Base-by-base conservation (phyloP, 768 basidiomycete species). In the Leccinum aurantiacum region DNA sequence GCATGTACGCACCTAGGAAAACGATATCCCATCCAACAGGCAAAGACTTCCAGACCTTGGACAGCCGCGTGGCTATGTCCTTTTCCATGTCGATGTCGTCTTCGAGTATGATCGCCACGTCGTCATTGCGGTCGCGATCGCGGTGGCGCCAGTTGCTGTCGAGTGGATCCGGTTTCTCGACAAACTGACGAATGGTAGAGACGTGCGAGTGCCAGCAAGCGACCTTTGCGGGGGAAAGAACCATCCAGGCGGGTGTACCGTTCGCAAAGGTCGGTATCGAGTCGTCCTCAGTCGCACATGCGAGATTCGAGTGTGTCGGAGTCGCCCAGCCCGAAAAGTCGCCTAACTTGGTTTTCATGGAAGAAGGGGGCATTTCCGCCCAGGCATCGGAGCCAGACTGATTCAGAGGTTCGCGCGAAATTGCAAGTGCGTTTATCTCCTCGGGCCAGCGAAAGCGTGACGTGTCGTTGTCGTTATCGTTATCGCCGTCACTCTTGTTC, bases 81-180 rank as follows among this genome's bases (percentile, higher is more conserved):
- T 71, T 76, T 73, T 92, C 90, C 83, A 91, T 86, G 67, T 92
- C 88, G 10, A 92, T 75, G 62, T 92, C 91, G 67, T 91, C 91
- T 71, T 91, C 90, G 7, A 91, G 75, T n/a, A 91, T 78, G 9
- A 91, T 58, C 0, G 78, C 76, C 2, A 81, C 75, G 10, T 77
- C 77, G 58, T 75, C 65, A 4, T 52, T 54, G 15, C 49, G 68
- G 49, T 29, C 53, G n/a, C 8, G 44, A 10, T 24, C 59, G 11
- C 17, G 38, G 38, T 41, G 17, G 38, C 38, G 38, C 38, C 38
- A 38, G 17, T 38, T 38, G 38, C 17, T 41, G 8, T 17, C 38
- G 38, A 22, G 24, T 37, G n/a, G 60, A 51, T 57, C 68, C 55
- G 59, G 76, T 75, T 48, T 72, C 10, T 69, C 65, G 13, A 76